These are phyloP conservation scores for Phytophthora crassamura DNA, from an alignment of 352 stramenopile genomes.

Conservation along the genomic window DNA sequence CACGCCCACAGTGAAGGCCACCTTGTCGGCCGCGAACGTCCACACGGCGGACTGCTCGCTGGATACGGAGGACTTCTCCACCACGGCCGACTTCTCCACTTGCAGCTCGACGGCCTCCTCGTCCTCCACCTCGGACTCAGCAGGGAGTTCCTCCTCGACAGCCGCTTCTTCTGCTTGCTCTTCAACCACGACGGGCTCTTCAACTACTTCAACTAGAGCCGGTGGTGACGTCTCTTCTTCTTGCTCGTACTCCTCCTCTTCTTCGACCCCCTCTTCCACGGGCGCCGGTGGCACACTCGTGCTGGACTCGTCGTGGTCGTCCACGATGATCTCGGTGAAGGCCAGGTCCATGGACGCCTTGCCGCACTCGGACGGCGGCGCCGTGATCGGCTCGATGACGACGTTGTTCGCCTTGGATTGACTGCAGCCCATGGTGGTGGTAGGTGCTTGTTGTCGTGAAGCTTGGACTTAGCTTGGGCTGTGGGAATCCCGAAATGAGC, in stretches of 20 bases:
- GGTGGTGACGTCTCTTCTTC: slow-evolving; percentile 10
- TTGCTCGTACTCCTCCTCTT: slow-evolving; percentile 9
- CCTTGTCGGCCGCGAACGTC: slow-evolving; percentile 44
- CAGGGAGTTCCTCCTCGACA: slow-evolving; percentile 15
- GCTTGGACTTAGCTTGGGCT: slow-evolving; percentile 10
- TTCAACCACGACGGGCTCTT: slow-evolving; percentile 9
- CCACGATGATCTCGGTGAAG: slow-evolving; percentile 38
- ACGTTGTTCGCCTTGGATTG: slow-evolving; percentile 66
- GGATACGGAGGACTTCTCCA: slow-evolving; percentile 6
- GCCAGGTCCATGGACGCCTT: slow-evolving; percentile 38
- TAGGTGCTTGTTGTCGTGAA: slow-evolving; percentile 2
- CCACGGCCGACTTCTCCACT: slow-evolving; percentile 20
- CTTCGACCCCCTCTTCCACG: slow-evolving; percentile 21
- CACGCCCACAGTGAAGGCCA: slow-evolving; percentile 42
- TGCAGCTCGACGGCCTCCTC: slow-evolving; percentile 20
- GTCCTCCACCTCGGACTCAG: slow-evolving; percentile 21
- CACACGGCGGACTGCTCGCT: slow-evolving; percentile 24
- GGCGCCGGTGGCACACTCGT: slow-evolving; percentile 21
- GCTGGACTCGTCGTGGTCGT: slow-evolving; percentile 32
- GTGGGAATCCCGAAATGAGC: slow-evolving; percentile 42
- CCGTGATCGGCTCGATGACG: slow-evolving; percentile 43
- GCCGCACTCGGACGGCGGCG: slow-evolving; percentile 35
- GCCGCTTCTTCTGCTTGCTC: slow-evolving; percentile 23
- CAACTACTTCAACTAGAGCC: slow-evolving; percentile 12
- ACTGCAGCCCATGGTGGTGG: slow-evolving; percentile 61